These are phyloP conservation scores for Trichoderma asperelloides DNA, from an alignment of 495 filamentous ascomycete species.

Conservation along the genomic window DNA sequence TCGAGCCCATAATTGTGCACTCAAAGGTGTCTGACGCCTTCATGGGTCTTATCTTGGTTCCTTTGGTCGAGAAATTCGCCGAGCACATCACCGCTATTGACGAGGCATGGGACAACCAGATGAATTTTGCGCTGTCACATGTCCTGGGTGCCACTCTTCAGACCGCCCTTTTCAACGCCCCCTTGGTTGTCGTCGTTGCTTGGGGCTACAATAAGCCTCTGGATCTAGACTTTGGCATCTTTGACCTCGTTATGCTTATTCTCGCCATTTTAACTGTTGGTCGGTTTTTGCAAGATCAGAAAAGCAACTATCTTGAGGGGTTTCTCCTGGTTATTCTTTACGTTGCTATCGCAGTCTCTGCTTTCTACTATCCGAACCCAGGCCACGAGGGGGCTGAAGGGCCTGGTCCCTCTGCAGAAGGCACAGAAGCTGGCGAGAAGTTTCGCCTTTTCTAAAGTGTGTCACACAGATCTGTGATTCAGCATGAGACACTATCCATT, in stretches of 20 bases:
- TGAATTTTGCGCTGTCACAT: slow-evolving; percentile 88
- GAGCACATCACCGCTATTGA: slow-evolving; percentile 87
- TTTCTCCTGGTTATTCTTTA: slow-evolving; percentile 65
- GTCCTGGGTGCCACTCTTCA: slow-evolving; percentile 83
- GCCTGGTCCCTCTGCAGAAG: background rate
- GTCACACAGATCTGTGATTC: background rate
- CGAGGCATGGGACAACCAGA: slow-evolving; percentile 79
- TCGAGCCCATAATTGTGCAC: slow-evolving; percentile 58
- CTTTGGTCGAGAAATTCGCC: slow-evolving; percentile 83
- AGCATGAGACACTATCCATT: background rate
- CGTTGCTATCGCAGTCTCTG: slow-evolving; percentile 52
- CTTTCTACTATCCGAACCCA: slow-evolving; percentile 51
- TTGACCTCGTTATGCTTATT: slow-evolving; percentile 81
- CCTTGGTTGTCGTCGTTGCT: slow-evolving; percentile 72
- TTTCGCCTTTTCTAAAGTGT: background rate
- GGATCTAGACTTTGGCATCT: slow-evolving; percentile 79
- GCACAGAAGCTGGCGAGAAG: background rate
- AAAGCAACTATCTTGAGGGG: slow-evolving; percentile 75
- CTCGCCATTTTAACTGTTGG: slow-evolving; percentile 80
- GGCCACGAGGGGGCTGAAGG: slow-evolving; percentile 54
- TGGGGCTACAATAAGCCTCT: slow-evolving; percentile 69
- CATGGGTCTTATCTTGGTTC: slow-evolving; percentile 69
- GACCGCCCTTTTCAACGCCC: slow-evolving; percentile 82
- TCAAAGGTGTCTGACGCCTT: slow-evolving; percentile 65
- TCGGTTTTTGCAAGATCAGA: slow-evolving; percentile 70